Conservation (phyloP, 2,329 filamentous ascomycete genomes). For the Verticillium zaregamsianum region DNA sequence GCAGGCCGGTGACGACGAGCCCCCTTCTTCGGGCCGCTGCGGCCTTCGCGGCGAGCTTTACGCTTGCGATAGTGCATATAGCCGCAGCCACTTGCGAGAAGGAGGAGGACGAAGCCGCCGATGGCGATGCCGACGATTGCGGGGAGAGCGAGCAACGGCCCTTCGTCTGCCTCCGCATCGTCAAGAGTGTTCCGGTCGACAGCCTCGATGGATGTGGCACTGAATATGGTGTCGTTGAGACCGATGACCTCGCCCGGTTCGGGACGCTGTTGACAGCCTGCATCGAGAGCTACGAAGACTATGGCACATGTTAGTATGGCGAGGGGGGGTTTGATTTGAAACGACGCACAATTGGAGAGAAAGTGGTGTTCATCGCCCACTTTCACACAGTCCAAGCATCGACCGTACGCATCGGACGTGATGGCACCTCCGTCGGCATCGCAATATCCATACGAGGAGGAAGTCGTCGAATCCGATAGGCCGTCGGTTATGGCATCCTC, state of each 20-base stretch:
- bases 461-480: conserved; percentile 25
- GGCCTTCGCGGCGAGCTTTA: conserved; percentile 23
- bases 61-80: conserved; percentile 44
- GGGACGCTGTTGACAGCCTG: conserved; percentile 46
- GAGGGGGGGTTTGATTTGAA: neutral
- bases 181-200: conserved; percentile 25
- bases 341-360: conserved; percentile 44
- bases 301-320: neutral
- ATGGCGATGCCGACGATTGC: conserved; percentile 41
- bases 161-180: conserved; percentile 5
- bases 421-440: conserved; percentile 32
- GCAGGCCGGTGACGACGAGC: conserved; percentile 26
- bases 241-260: conserved; percentile 27
- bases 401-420: conserved; percentile 25
- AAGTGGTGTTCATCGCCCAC: conserved; percentile 36
- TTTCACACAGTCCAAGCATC: conserved; percentile 42
- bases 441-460: conserved; percentile 44
- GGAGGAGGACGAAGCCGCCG: conserved; percentile 31
- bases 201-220: conserved; percentile 23
- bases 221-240: conserved; percentile 43
- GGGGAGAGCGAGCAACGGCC: conserved; percentile 21
- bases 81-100: conserved; percentile 31
- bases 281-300: conserved; percentile 48
- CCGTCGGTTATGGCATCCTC: conserved; percentile 34
- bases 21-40: conserved; percentile 18